These are phyloP conservation scores for Fusarium camptoceras DNA, from an alignment of 2,329 filamentous ascomycete species.

Conservation along the genomic window DNA sequence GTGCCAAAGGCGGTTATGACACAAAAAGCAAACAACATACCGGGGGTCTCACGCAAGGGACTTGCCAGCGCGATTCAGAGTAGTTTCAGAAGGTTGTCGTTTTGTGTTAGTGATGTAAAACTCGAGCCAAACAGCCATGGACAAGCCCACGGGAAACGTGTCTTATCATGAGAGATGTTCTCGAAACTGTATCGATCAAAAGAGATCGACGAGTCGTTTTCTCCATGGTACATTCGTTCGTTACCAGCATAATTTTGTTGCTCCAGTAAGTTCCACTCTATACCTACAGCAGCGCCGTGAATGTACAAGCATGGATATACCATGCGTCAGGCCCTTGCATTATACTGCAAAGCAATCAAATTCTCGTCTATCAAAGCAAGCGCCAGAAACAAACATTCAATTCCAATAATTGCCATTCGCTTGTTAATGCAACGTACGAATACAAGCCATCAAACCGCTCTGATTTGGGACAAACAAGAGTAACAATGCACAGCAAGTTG, in stretches of 20 bases:
- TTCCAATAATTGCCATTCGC: neutral
- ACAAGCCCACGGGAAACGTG: neutral
- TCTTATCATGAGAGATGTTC: neutral
- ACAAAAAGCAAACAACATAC: conserved; percentile 12
- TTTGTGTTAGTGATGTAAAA: conserved; percentile 18
- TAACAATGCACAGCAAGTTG: conserved; percentile 5
- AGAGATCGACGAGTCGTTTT: neutral
- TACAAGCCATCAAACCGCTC: neutral
- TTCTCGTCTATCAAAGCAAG: neutral
- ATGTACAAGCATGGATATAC: neutral
- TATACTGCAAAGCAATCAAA: neutral
- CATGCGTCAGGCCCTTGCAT: neutral
- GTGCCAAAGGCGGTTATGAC: conserved; percentile 16
- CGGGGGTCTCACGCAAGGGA: conserved; percentile 25
- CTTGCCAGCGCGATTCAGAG: conserved; percentile 5
- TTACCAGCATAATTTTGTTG: neutral
- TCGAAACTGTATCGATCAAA: neutral
- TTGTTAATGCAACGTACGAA: neutral
- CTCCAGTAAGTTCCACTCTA: conserved; percentile 2
- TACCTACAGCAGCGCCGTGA: neutral
- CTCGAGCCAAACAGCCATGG: neutral
- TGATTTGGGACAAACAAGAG: neutral
- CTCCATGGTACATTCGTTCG: neutral
- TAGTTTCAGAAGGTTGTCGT: conserved; percentile 29
- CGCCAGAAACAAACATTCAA: neutral